A percentile compares a stretch with the other conserved stretches of the same genome.
Conservation (phyloP, 257 asterid genomes). For the Nicotiana undulata region DNA sequence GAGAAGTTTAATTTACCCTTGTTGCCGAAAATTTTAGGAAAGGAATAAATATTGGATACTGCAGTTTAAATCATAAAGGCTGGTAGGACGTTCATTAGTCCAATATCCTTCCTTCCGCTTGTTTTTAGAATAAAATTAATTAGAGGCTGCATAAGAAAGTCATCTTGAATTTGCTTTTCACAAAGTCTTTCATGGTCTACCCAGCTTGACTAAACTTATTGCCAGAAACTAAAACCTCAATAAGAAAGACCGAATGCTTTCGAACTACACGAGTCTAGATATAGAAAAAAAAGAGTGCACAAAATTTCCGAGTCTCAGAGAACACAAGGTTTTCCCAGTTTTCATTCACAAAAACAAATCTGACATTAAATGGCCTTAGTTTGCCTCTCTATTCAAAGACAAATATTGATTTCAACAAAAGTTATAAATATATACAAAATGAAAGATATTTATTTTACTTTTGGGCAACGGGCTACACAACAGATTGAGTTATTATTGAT, state of each 20-base stretch:
- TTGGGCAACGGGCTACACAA: background rate
- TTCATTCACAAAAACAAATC: background rate
- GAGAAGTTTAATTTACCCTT: background rate
- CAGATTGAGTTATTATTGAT: background rate
- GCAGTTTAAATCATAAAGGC: background rate
- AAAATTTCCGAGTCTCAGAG: background rate
- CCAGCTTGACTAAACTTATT: background rate
- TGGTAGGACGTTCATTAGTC: background rate
- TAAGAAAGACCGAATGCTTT: background rate
- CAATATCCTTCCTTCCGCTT: background rate
- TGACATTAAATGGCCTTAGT: background rate
- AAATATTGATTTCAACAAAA: background rate
- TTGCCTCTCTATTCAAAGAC: background rate
- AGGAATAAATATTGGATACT: background rate
- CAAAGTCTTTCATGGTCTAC: background rate
- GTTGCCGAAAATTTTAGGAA: background rate
- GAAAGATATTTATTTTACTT: background rate
- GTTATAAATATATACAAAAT: background rate
- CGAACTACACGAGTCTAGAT: background rate
- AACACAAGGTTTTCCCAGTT: background rate
- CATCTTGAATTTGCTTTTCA: background rate
- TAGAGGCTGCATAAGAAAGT: background rate
- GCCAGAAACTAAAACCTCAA: background rate
- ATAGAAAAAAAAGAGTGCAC: background rate
- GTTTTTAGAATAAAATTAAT: background rate